These are phyloP conservation scores for Dothidotthia symphoricarpi DNA, from an alignment of 2,329 filamentous ascomycete genomes.

Conservation along the genomic window DNA sequence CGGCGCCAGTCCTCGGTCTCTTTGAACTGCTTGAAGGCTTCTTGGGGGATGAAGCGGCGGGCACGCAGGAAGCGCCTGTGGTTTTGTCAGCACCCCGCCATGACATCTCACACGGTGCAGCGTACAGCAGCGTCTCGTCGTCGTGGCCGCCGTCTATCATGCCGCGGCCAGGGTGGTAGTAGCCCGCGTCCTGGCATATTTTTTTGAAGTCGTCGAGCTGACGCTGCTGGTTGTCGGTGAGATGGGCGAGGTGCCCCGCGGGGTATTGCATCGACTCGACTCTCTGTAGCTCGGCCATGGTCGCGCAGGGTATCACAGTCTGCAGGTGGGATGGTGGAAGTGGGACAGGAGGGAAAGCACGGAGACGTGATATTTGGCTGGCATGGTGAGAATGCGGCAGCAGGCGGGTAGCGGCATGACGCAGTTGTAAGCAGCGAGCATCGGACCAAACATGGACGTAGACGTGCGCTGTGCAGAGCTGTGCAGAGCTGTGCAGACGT, in stretches of 20 bases:
- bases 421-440: no score
- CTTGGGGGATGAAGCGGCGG: conserved; percentile 72
- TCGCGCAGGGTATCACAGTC: conserved; percentile 1
- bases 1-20: conserved; percentile 86
- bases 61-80: conserved; percentile 80
- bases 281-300: conserved; percentile 38
- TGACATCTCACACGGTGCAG: conserved; percentile 5
- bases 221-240: conserved; percentile 66
- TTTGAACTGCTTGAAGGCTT: conserved; percentile 79
- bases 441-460: no score
- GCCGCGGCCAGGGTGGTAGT: conserved; percentile 54
- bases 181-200: conserved; percentile 62
- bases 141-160: conserved; percentile 60
- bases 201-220: conserved; percentile 71
- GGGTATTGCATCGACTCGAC: conserved; percentile 59
- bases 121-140: conserved; percentile 70
- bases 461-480: no score
- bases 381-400: neutral
- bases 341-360: conserved; percentile 2
- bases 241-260: conserved; percentile 75
- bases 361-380: neutral
- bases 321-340: conserved; percentile 1
- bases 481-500: no score
- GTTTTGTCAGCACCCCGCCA: conserved; percentile 26
- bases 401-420: neutral